These are phyloP conservation scores for Phytopythium boreale DNA, from an alignment of 352 stramenopile species.

Conservation along the genomic window DNA sequence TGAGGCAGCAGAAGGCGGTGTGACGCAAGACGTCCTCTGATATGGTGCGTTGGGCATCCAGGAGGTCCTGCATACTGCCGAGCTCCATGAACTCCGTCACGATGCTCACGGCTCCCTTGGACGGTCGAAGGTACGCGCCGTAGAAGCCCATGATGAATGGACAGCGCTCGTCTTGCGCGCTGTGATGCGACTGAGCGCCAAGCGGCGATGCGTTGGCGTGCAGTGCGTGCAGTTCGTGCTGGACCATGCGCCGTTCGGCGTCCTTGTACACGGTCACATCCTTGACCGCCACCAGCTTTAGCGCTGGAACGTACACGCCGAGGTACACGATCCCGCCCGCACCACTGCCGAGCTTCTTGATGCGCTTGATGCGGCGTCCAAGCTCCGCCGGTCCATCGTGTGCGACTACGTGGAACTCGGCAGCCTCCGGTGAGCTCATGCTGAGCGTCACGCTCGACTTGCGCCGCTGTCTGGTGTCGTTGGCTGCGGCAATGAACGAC, in stretches of 20 bases:
- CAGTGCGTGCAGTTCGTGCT: conserved; percentile 84
- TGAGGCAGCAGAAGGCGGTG: conserved; percentile 79
- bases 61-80: conserved; percentile 79
- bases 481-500: background rate
- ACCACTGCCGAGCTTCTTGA: conserved; percentile 78
- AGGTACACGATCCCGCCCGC: conserved; percentile 84
- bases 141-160: conserved; percentile 89
- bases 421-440: conserved; percentile 60
- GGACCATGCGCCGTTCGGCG: conserved; percentile 78
- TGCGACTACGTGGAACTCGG: conserved; percentile 70
- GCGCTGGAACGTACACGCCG: conserved; percentile 72
- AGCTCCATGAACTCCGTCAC: conserved; percentile 94
- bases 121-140: conserved; percentile 77
- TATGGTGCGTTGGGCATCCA: conserved; percentile 43
- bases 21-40: conserved; percentile 65
- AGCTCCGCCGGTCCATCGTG: conserved; percentile 68
- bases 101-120: conserved; percentile 75
- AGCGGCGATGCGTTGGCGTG: conserved; percentile 82
- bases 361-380: conserved; percentile 51
- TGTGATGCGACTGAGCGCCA: conserved; percentile 3
- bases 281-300: conserved; percentile 88
- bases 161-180: conserved; percentile 17
- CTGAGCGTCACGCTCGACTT: conserved; percentile 55
- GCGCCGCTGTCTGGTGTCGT: conserved; percentile 20
- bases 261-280: conserved; percentile 81